phyloP scores from a whole-genome alignment of 768 basidiomycete species.

The Coprinopsis sp. region DNA sequence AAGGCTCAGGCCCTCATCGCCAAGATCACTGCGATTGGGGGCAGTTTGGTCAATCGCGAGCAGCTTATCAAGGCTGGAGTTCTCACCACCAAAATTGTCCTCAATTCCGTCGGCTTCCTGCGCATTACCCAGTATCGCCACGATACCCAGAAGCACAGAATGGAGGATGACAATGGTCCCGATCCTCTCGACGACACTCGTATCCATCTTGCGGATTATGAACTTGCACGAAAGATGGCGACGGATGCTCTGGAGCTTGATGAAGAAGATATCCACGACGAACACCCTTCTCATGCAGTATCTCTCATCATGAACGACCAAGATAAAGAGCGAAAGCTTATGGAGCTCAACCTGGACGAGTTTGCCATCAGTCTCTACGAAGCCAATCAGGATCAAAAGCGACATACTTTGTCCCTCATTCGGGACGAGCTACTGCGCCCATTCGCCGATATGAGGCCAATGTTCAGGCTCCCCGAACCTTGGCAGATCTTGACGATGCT shows the following conservation, averaged over 20 bases:
- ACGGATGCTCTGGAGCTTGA: constrained; percentile 96
- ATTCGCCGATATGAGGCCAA: constrained; percentile 67
- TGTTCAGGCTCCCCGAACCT: constrained; percentile 58
- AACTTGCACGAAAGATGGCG: constrained; percentile 97
- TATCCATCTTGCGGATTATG: constrained; percentile 97
- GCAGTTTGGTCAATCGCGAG: constrained; percentile 79
- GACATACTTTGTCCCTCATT: constrained; percentile 85
- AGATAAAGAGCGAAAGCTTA: constrained; percentile 74
- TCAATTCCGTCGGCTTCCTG: constrained; percentile 91
- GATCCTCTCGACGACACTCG: constrained; percentile 95
- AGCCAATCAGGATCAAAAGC: constrained; percentile 79
- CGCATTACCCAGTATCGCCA: constrained; percentile 73
- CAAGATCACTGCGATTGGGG: constrained; percentile 80
- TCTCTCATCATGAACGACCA: constrained; percentile 78
- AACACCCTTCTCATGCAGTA: constrained; percentile 89
- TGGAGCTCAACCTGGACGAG: constrained; percentile 91
- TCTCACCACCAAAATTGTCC: constrained; percentile 81
- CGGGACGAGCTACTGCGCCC: constrained; percentile 79
- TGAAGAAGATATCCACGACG: constrained; percentile 91
- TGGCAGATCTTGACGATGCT: constrained; percentile 94
- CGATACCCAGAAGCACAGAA: constrained; percentile 59
- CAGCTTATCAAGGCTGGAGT: constrained; percentile 82
- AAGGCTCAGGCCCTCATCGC: constrained; percentile 84
- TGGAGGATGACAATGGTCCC: constrained; percentile 62
- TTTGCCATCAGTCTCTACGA: constrained; percentile 91